Evolutionary conservation across 2,329 filamentous ascomycete genomes (phyloP), one percentile per base, ranked within the genome.

Genomic region (Monilinia laxa): DNA sequence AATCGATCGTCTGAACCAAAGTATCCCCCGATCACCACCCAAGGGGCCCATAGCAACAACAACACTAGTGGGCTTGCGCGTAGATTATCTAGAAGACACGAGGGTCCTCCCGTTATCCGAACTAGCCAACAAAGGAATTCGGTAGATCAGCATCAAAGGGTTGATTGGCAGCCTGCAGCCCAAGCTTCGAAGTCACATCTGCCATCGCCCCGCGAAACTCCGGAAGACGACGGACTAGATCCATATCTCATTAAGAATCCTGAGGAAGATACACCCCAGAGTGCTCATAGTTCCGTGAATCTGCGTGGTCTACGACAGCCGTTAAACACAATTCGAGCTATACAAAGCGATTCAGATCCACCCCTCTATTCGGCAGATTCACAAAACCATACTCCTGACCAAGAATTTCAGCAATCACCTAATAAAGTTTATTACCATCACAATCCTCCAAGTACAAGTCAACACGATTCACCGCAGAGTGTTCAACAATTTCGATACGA

Each of bases 1-100:
- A 71, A 68, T 59, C 73, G 72, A 38, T 64, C 64, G 40, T 68
- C 70, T 14, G 73, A 74, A 52, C 66, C 74, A 69, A 62, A 66
- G 49, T 59, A 71, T 23, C 64, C 69, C 45, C 42, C 68, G 35
- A 62, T 64, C 58, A 51, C 69, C 14, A 65, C 68, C 18, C 64
- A 62, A 60, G 56, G 38, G 20, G 25, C 47, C 3, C 54, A 62
- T 42, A 83, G 84, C 80, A 82, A 84, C 73, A 83, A 82, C 73
- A 83, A 82, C 73, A 79, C 79, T 68, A 71, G 77, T 58, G 81
- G 81, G 62, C 76, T 87, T 58, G 80, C 77, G 70, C 85, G 85
- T 70, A 80, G 84, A 71, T 80, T 82, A 42, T 88, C 86, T 55
- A 87, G 79, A 81, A 85, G 73, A 78, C 83, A 75, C 84, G 83